Evolutionary conservation across 768 basidiomycete genomes (phyloP).

Genomic region (Exsudoporus frostii): DNA sequence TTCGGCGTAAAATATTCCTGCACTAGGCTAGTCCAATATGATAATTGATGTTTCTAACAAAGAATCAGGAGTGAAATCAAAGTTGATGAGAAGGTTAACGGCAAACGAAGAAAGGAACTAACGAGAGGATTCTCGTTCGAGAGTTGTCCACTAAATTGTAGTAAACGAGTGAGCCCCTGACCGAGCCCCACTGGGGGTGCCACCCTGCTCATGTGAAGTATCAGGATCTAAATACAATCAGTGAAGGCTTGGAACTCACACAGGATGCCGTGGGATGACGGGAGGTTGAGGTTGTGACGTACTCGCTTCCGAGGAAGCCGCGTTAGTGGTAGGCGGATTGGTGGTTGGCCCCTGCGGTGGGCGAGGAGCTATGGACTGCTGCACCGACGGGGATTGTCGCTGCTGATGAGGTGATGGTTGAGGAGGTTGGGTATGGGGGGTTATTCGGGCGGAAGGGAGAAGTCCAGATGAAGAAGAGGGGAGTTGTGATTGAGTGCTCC

Average conservation of each 20-base stretch:
- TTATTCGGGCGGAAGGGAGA: slow-evolving; percentile 30
- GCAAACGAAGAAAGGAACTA: slow-evolving; percentile 1
- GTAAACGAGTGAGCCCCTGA: slow-evolving; percentile 59
- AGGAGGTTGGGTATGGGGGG: slow-evolving; percentile 33
- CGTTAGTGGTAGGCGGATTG: slow-evolving; percentile 23
- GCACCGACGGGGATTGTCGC: slow-evolving; percentile 34
- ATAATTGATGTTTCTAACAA: slow-evolving; percentile 55
- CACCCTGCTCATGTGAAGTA: slow-evolving; percentile 25
- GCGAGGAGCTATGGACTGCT: slow-evolving; percentile 37
- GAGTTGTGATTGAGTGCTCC: slow-evolving; percentile 34
- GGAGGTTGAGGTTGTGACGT: slow-evolving; percentile 33
- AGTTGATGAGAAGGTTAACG: slow-evolving; percentile 1
- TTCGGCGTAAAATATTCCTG: slow-evolving; percentile 68
- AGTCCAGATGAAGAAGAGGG: slow-evolving; percentile 29
- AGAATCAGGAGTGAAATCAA: background rate
- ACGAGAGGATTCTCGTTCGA: slow-evolving; percentile 53
- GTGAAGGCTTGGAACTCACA: slow-evolving; percentile 25
- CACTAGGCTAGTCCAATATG: slow-evolving; percentile 66
- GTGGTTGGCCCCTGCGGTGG: slow-evolving; percentile 30
- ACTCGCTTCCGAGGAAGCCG: slow-evolving; percentile 27
- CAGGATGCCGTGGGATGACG: slow-evolving; percentile 27
- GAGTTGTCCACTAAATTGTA: slow-evolving; percentile 69
- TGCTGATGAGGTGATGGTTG: slow-evolving; percentile 33
- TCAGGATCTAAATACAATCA: slow-evolving; percentile 11
- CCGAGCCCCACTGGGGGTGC: slow-evolving; percentile 47